A percentile compares a stretch with the other conserved stretches of the same genome.
phyloP scores from a whole-genome alignment of 257 asterid genomes.

The Solanum stenotomum region DNA sequence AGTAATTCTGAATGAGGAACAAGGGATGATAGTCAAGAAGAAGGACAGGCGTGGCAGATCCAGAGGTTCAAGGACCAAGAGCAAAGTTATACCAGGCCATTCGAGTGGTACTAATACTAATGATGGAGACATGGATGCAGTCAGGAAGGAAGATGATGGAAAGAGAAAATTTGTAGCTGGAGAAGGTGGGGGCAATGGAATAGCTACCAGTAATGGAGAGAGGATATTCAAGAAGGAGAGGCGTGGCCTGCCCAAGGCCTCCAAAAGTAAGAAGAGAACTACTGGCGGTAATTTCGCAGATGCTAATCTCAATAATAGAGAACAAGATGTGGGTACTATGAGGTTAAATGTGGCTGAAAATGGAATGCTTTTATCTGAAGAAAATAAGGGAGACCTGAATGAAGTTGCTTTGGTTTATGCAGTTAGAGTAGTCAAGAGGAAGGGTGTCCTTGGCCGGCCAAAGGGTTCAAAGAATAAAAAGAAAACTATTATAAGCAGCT shows the following conservation, averaged over 20 bases:
- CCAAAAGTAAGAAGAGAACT: constrained; percentile 7
- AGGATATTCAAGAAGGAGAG: neutral
- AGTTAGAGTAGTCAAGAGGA: constrained; percentile 1
- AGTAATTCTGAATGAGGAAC: constrained; percentile 1
- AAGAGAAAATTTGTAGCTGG: neutral
- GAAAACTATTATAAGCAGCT: neutral
- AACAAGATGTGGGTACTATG: neutral
- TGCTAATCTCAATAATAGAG: neutral
- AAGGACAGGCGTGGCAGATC: neutral
- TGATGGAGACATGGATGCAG: neutral
- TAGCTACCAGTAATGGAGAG: neutral
- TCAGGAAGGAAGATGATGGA: neutral
- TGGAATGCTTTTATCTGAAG: neutral
- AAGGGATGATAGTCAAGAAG: neutral
- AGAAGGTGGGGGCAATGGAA: neutral
- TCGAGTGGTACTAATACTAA: neutral
- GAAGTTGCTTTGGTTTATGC: neutral
- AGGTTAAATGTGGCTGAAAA: neutral
- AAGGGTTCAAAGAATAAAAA: constrained; percentile 9
- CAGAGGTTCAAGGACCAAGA: neutral
- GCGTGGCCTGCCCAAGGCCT: constrained; percentile 1
- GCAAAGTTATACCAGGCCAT: neutral
- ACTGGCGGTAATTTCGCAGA: neutral
- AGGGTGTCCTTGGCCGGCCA: constrained; percentile 7
- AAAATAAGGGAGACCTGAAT: neutral